Base-by-base conservation (phyloP, 805 yeast genomes). In the Citeromyces matritensis region DNA sequence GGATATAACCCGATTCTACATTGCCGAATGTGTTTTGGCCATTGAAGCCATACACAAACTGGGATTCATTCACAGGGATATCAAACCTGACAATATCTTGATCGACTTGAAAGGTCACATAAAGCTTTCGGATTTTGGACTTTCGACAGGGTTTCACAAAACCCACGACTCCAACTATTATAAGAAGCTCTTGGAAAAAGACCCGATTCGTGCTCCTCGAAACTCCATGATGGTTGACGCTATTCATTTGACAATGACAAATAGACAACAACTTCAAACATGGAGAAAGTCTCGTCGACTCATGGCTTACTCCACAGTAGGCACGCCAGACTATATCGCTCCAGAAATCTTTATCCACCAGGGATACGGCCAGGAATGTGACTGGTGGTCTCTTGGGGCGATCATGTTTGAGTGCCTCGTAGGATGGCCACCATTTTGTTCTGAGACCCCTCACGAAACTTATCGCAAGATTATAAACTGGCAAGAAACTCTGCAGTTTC, bases 391-490 rank as follows among this genome's bases (percentile, higher is more conserved):
- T 6, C 57, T 85, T 29, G 96, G 96, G 21, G 94, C 95, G 1
- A 85, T 85, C 48, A 86, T 85, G 96, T 85, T 79, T 54, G 96
- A 85, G 63, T 85, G 96, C 58, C 59, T 85, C 38, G 81, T 85
- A 37, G 96, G 96, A 23, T 85, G 95, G 94, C 95, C 96, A 15
- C 96, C 96, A 30, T 85, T 85, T 53, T 85, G 95, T 57, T 76
- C 91, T 0, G 95, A 85, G 46, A 81, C 94, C 8, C 94, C 95
- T 8, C 94, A 83, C 38, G 96, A 85, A 42, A 85, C 96, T 0
- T 85, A 85, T 53, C 68, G 86, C 34, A 85, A 86, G 65, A 85
- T 85, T 45, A 63, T 85, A 48, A 82, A 82, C 51, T 85, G 94
- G 86, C 83, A 77, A 46, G 93, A 85, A 47, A 74, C 93, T 1